Percentiles rank a stretch among this genome's conserved stretches.
These are phyloP conservation scores for Aspergillus saccharolyticus DNA, from an alignment of 495 filamentous ascomycete species.

Conservation along the genomic window DNA sequence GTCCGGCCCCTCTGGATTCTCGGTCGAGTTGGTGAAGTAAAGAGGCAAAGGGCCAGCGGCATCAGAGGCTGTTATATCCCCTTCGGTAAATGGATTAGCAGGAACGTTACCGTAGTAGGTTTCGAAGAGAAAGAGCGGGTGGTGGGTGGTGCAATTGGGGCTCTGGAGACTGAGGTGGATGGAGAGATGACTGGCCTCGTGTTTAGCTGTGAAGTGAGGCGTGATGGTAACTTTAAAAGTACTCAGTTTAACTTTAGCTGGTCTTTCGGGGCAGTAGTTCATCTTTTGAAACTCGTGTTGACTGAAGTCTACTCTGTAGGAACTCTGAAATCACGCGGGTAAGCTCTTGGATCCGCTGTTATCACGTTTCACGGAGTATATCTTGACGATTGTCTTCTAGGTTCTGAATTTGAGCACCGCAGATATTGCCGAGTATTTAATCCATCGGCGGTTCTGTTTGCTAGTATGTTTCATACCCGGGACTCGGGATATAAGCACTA, in stretches of 20 bases:
- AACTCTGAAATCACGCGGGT: neutral
- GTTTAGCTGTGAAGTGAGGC: neutral
- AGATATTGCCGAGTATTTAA: too few relatives aligned
- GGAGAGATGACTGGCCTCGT: neutral
- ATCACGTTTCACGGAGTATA: too few relatives aligned
- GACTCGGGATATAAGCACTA: too few relatives aligned
- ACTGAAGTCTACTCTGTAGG: neutral
- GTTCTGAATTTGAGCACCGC: too few relatives aligned
- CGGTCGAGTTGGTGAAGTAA: neutral
- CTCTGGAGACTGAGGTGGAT: neutral
- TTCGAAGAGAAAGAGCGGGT: neutral
- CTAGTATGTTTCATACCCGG: too few relatives aligned
- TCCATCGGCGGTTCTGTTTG: too few relatives aligned
- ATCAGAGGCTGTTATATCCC: neutral
- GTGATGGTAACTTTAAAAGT: neutral
- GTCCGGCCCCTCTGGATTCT: neutral
- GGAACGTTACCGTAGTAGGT: neutral
- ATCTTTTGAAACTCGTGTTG: neutral
- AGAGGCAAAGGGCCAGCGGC: neutral
- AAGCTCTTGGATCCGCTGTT: neutral
- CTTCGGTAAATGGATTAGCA: neutral
- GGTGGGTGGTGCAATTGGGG: neutral
- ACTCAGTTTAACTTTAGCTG: neutral
- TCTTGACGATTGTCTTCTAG: too few relatives aligned
- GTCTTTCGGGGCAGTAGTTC: neutral